A percentile compares a stretch with the other conserved stretches of the same genome.
Evolutionary conservation across 768 basidiomycete species (phyloP).

Genomic region (Hericium coralloides): DNA sequence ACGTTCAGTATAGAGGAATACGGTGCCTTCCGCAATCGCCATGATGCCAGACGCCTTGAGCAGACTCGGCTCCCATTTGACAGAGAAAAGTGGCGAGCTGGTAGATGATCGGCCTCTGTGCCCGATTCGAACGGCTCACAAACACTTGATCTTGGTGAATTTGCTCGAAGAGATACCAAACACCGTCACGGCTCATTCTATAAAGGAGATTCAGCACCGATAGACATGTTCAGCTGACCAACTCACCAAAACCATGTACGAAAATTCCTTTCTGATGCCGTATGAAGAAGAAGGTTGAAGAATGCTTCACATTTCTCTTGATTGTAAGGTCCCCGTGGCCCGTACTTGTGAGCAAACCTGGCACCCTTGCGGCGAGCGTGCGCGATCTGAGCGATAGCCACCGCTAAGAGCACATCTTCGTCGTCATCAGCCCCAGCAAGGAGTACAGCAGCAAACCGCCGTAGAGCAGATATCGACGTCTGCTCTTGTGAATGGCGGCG

Average conservation of each 20-base stretch:
- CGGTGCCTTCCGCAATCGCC: slow-evolving; percentile 17
- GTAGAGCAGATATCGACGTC: too few relatives aligned
- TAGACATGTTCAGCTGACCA: background rate
- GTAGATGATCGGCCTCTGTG: slow-evolving; percentile 16
- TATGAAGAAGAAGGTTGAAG: background rate
- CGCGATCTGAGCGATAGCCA: background rate
- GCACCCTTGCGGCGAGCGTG: background rate
- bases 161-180: slow-evolving; percentile 22
- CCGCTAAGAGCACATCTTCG: background rate
- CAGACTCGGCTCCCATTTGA: slow-evolving; percentile 14
- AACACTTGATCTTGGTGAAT: slow-evolving; percentile 17
- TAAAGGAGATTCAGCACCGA: background rate
- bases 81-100: slow-evolving; percentile 18
- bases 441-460: background rate
- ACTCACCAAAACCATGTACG: background rate
- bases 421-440: background rate
- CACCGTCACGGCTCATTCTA: background rate
- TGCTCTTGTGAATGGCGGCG: too few relatives aligned
- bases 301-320: background rate
- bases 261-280: background rate
- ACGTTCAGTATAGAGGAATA: slow-evolving; percentile 13
- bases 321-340: background rate
- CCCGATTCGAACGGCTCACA: slow-evolving; percentile 5
- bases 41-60: slow-evolving; percentile 11
- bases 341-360: background rate